Percentiles rank a stretch among this genome's conserved stretches.
These are phyloP conservation scores for Dryadomyces sulphureus DNA, from an alignment of 2,329 filamentous ascomycete species.

Conservation along the genomic window DNA sequence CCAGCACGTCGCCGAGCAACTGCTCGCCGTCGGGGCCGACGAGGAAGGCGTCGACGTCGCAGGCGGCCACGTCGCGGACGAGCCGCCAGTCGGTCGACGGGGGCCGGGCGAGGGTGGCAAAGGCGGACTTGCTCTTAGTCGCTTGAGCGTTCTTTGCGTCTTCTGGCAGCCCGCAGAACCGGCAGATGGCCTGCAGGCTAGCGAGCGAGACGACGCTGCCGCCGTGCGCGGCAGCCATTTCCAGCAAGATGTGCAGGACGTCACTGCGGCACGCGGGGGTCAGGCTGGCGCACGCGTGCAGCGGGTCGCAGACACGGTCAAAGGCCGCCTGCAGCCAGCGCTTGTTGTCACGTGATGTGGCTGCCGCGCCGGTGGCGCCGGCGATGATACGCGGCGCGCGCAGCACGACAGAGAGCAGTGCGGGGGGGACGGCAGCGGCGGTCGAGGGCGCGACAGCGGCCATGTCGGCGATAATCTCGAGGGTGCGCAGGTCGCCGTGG, in stretches of 20 bases:
- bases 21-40: conserved; percentile 21
- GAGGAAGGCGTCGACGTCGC: conserved; percentile 33
- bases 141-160: no score
- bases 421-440: conserved; percentile 21
- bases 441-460: neutral
- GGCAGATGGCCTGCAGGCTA: conserved; percentile 27
- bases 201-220: conserved; percentile 12
- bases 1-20: conserved; percentile 25
- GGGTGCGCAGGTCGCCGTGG: conserved; percentile 16
- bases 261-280: neutral
- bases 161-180: conserved; percentile 23
- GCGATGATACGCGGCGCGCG: conserved; percentile 14
- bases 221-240: conserved; percentile 17
- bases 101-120: no score
- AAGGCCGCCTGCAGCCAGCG: conserved; percentile 25
- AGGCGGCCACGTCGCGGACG: conserved; percentile 23
- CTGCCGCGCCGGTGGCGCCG: conserved; percentile 18
- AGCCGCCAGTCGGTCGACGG: conserved; percentile 29
- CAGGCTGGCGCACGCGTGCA: conserved; percentile 6
- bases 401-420: conserved; percentile 28
- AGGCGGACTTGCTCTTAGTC: no score
- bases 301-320: conserved; percentile 15
- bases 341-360: conserved; percentile 20
- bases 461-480: neutral
- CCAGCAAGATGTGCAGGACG: conserved; percentile 18